Conservation (phyloP, 257 asterid species). For the Solanum sitiens region DNA sequence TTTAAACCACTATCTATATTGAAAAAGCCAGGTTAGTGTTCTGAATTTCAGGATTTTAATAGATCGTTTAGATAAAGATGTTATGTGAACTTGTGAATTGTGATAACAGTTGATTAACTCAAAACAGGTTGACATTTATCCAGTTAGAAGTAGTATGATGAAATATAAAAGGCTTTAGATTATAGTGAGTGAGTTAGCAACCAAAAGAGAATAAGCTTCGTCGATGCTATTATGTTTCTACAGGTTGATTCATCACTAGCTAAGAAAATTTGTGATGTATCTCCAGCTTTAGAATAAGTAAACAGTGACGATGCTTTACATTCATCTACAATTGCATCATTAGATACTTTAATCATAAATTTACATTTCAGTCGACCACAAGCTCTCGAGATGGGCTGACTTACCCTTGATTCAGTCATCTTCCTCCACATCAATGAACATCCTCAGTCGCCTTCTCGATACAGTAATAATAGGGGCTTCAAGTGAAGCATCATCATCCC, state of each 20-base stretch:
- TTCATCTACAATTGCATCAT: not conserved
- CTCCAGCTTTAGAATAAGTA: not conserved
- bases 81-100: not conserved
- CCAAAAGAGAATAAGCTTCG: not conserved
- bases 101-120: not conserved
- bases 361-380: not conserved
- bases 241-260: not conserved
- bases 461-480: conserved; percentile 15
- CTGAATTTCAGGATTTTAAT: not conserved
- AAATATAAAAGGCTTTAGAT: not conserved
- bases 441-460: conserved; percentile 57
- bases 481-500: conserved; percentile 18
- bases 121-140: not conserved
- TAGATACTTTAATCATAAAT: not conserved
- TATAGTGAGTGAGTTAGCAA: not conserved
- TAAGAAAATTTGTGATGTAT: not conserved
- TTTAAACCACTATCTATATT: not conserved
- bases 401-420: conserved; percentile 31
- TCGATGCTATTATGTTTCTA: not conserved
- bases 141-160: not conserved
- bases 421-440: conserved; percentile 71
- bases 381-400: not conserved
- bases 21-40: not conserved
- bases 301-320: not conserved
- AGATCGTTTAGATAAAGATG: not conserved